Conservation (phyloP, 176 grass and related monocot species). For the Eremochloa ophiuroides region DNA sequence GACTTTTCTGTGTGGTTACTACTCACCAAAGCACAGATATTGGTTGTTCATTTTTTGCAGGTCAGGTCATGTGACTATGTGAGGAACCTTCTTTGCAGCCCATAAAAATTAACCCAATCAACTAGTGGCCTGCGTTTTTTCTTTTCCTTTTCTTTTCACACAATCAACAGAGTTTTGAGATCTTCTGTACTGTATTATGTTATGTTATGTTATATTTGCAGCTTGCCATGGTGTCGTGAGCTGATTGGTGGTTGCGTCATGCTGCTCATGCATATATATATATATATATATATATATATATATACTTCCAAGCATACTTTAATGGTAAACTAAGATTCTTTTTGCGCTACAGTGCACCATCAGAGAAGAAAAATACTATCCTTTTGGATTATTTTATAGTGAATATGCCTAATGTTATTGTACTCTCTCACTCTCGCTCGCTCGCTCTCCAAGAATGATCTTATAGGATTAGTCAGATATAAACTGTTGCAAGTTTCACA, state of each 20-base stretch:
- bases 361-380: neutral
- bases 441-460: neutral
- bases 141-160: no score
- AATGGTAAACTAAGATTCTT: no score
- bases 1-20: neutral
- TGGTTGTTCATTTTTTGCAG: neutral
- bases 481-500: neutral
- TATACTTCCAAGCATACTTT: neutral
- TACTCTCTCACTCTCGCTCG: no score
- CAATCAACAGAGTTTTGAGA: neutral
- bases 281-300: no score
- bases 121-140: no score
- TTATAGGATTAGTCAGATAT: neutral
- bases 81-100: neutral
- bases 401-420: neutral
- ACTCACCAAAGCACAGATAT: neutral
- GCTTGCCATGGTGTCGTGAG: neutral
- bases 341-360: neutral
- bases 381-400: no score
- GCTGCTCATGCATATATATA: neutral
- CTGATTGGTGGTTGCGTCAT: neutral
- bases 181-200: neutral
- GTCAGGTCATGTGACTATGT: neutral
- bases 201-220: neutral
- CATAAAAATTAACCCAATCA: neutral